phyloP scores from a whole-genome alignment of 352 stramenopile species.

The Pythium inflatum region DNA sequence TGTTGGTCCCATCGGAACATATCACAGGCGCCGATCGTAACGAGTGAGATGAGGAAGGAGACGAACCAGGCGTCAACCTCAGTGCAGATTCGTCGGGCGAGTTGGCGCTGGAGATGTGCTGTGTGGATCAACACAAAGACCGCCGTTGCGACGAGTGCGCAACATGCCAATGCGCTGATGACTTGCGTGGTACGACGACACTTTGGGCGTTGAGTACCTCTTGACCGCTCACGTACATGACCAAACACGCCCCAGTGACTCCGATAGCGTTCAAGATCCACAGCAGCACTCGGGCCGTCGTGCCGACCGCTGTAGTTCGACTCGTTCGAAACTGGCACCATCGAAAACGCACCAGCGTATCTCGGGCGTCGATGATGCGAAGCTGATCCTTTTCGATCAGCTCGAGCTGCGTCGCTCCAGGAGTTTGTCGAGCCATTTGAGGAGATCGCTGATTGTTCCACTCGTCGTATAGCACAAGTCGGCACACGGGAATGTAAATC shows the following conservation, averaged over 20 bases:
- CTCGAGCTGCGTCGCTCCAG: slow-evolving; percentile 8
- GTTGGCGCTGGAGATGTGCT: slow-evolving; percentile 7
- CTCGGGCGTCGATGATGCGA: slow-evolving; percentile 16
- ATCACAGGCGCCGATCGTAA: slow-evolving; percentile 14
- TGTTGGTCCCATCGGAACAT: slow-evolving; percentile 22
- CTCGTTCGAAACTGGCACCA: neutral
- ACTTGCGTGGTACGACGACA: neutral
- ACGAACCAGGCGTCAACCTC: slow-evolving; percentile 33
- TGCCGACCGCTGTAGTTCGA: neutral
- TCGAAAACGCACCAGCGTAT: slow-evolving; percentile 4
- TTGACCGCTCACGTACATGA: neutral
- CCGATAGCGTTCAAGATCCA: slow-evolving; percentile 14
- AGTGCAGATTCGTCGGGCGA: slow-evolving; percentile 4
- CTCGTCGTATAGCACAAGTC: slow-evolving; percentile 17
- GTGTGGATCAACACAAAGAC: slow-evolving; percentile 6
- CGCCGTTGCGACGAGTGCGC: neutral
- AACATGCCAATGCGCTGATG: neutral
- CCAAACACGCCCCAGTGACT: neutral
- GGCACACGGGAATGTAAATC: slow-evolving; percentile 22
- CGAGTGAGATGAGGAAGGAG: slow-evolving; percentile 4
- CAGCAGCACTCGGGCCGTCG: neutral
- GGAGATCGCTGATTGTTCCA: slow-evolving; percentile 5
- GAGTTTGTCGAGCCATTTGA: neutral
- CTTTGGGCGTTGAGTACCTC: too few relatives aligned
- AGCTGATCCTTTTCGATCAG: slow-evolving; percentile 21